A percentile compares a stretch with the other conserved stretches of the same genome.
Conservation (phyloP, 768 basidiomycete genomes). For the Pisolithus orientalis region DNA sequence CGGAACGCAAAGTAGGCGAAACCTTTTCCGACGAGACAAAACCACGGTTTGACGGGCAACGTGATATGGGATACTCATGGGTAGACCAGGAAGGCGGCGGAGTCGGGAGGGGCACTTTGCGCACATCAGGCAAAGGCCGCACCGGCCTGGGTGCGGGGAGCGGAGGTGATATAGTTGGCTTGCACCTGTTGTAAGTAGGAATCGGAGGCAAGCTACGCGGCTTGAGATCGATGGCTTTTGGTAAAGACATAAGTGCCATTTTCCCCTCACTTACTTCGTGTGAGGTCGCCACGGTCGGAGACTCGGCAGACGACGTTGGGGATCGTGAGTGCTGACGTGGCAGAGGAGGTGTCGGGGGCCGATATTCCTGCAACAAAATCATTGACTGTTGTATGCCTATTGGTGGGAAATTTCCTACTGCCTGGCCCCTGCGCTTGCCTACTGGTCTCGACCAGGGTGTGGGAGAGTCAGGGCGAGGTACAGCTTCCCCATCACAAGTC, state of each 20-base stretch:
- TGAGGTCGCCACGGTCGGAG: slow-evolving; percentile 18
- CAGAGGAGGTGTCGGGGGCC: slow-evolving; percentile 55
- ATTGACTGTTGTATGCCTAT: slow-evolving; percentile 1
- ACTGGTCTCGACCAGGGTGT: slow-evolving; percentile 27
- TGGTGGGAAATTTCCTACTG: slow-evolving; percentile 13
- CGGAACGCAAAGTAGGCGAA: slow-evolving; percentile 21
- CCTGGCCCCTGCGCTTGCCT: slow-evolving; percentile 21
- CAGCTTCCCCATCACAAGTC: slow-evolving; percentile 27
- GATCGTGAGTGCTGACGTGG: slow-evolving; percentile 32
- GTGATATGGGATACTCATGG: slow-evolving; percentile 15
- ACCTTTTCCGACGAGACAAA: slow-evolving; percentile 17
- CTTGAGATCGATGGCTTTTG: slow-evolving; percentile 9
- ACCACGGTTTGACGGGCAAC: slow-evolving; percentile 9
- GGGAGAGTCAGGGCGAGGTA: slow-evolving; percentile 30
- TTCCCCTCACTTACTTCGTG: slow-evolving; percentile 17
- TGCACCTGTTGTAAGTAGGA: slow-evolving; percentile 16
- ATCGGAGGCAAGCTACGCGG: slow-evolving; percentile 25
- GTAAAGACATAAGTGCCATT: neutral
- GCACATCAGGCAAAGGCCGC: slow-evolving; percentile 16
- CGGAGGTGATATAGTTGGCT: slow-evolving; percentile 1
- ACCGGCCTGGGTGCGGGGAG: slow-evolving; percentile 14
- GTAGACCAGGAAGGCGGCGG: slow-evolving; percentile 23
- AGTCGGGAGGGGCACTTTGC: slow-evolving; percentile 24
- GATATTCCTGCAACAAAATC: slow-evolving; percentile 35
- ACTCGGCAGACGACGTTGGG: slow-evolving; percentile 28